phyloP scores from a whole-genome alignment of 768 basidiomycete genomes.

The Lactarius indigo region DNA sequence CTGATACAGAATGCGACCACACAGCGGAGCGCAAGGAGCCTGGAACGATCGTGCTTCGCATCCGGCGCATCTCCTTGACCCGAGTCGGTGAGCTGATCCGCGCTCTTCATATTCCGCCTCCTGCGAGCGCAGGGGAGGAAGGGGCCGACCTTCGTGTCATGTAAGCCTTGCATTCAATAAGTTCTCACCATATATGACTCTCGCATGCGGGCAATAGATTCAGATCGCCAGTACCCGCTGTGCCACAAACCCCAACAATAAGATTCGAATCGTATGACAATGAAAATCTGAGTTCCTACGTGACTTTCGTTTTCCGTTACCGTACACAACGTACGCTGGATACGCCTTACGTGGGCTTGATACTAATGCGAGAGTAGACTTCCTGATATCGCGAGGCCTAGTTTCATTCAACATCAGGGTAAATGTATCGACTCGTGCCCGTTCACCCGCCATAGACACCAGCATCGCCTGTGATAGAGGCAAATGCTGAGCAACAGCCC shows the following conservation, averaged over 20 bases:
- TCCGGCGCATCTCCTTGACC: constrained; percentile 6
- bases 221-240: constrained; percentile 27
- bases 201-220: constrained; percentile 49
- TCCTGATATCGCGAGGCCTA: background rate
- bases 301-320: constrained; percentile 68
- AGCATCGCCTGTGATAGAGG: background rate
- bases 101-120: background rate
- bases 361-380: background rate
- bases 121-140: background rate
- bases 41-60: constrained; percentile 9
- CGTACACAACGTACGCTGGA: constrained; percentile 40
- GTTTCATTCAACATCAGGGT: background rate
- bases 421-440: background rate
- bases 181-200: background rate
- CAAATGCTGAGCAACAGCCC: background rate
- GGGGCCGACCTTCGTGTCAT: constrained; percentile 1
- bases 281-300: constrained; percentile 42
- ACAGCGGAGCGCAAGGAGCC: constrained; percentile 6
- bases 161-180: background rate
- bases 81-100: background rate
- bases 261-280: constrained; percentile 49
- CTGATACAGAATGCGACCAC: background rate
- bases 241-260: constrained; percentile 44
- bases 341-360: background rate
- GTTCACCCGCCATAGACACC: background rate